phyloP scores from a whole-genome alignment of 345 rosid genomes.

The Gossypium longicalyx region DNA sequence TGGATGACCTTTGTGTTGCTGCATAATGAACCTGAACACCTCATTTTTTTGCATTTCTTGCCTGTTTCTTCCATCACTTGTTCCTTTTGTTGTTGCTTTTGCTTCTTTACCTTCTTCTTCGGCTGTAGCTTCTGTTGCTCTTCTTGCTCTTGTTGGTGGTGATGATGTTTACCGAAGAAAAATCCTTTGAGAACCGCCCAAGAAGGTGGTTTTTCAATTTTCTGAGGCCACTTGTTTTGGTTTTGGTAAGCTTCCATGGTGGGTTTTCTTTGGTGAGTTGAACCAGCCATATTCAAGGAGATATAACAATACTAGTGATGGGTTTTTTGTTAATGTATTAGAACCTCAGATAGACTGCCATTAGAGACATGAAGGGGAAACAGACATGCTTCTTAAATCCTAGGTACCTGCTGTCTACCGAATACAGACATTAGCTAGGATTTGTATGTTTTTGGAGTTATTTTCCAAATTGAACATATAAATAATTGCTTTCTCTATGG shows the following conservation, averaged over 20 bases:
- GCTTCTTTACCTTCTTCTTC: slow-evolving; percentile 9
- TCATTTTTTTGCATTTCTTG: slow-evolving; percentile 67
- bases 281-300: slow-evolving; percentile 41
- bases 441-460: slow-evolving; percentile 3
- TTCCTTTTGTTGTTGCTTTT: slow-evolving; percentile 21
- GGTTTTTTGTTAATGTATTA: background rate
- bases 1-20: slow-evolving; percentile 68
- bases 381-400: background rate
- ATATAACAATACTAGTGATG: background rate
- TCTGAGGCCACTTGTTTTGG: slow-evolving; percentile 28
- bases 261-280: slow-evolving; percentile 30
- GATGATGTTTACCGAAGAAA: slow-evolving; percentile 42
- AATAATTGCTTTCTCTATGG: background rate
- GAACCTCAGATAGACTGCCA: background rate
- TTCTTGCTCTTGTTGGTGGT: slow-evolving; percentile 21
- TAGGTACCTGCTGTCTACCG: background rate
- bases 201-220: slow-evolving; percentile 40
- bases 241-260: slow-evolving; percentile 29
- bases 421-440: slow-evolving; percentile 4
- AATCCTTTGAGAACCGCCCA: slow-evolving; percentile 53
- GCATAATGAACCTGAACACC: slow-evolving; percentile 71
- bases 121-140: slow-evolving; percentile 13
- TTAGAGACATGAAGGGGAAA: slow-evolving; percentile 14
- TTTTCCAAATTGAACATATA: slow-evolving; percentile 3
- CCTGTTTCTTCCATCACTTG: slow-evolving; percentile 30